These are phyloP conservation scores for Fusarium temperatum DNA, from an alignment of 2,329 filamentous ascomycete species.

Conservation along the genomic window DNA sequence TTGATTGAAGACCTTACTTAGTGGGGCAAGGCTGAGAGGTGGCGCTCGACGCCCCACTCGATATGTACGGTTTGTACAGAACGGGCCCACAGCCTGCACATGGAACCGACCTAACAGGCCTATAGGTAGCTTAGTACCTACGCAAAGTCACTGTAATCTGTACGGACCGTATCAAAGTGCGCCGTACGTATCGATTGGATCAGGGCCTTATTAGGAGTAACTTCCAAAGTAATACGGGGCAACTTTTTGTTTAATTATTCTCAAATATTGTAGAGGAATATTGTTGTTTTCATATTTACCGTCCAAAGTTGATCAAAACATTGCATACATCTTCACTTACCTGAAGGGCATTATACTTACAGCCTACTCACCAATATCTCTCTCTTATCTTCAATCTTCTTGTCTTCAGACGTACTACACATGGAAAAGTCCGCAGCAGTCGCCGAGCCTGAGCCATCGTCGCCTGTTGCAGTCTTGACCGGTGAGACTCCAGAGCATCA, in stretches of 20 bases:
- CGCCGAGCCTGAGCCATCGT: background rate
- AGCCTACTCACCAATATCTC: background rate
- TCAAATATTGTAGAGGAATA: background rate
- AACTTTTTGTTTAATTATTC: background rate
- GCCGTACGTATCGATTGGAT: too few species aligned
- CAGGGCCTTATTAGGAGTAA: too few species aligned
- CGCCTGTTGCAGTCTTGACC: background rate
- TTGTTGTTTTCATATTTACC: background rate
- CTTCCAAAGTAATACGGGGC: background rate
- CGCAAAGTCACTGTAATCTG: too few species aligned
- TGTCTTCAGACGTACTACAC: background rate
- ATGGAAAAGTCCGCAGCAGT: slow-evolving; percentile 1
- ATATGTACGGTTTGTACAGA: too few species aligned
- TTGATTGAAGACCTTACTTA: background rate
- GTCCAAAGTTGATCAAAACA: background rate
- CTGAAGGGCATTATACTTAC: background rate
- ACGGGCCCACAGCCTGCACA: too few species aligned
- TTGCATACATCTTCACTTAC: background rate
- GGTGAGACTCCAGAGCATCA: background rate
- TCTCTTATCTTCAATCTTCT: background rate
- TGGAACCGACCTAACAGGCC: too few species aligned
- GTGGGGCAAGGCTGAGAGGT: background rate
- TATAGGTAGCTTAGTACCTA: too few species aligned
- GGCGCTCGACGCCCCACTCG: background rate
- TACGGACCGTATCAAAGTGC: too few species aligned